Base-by-base conservation (phyloP, 805 yeast species). In the Ogataea salicorniae region DNA sequence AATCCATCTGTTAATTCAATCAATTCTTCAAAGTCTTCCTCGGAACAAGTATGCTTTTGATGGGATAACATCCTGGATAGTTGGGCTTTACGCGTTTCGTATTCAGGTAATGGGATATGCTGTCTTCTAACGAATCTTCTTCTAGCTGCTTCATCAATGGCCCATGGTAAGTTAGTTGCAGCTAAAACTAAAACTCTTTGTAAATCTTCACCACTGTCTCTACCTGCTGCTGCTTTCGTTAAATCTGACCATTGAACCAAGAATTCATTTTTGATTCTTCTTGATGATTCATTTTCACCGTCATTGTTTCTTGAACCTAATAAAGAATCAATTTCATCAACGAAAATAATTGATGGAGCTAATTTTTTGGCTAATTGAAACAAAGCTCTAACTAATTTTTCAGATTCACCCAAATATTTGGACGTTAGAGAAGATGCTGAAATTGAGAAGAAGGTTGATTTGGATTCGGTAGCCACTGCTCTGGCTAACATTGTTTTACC, bases 401-500 rank as follows among this genome's bases (percentile, higher is more conserved):
- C 99, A 53, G 94, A 83, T 63, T 94, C 97, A 45, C 98, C 98
- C 49, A 91, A 71, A 58, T 81, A 85, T 61, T 86, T 86, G 16
- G 97, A 89, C 2, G 96, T 86, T 52, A 92, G 73, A 5, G 95
- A 84, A 0, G 96, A 87, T 2, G 97, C 95, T 54, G 92, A 84
- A 33, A 92, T 90, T 22, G 94, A 81, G 66, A 92, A 92, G 62
- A 92, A 92, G 0, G 97, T 91, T 0, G 96, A 88, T 50, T 85
- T 83, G 7, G 96, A 85, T 69, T 94, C 98, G 2, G 95, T 87
- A 2, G 97, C 98, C 3, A 94, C 97, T 0, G 98, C 96, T 53
- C 96, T 75, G 0, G 97, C 97, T 55, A 92, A 76, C 98, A 92
- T 91, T 1, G 97, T 91, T 62, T 94, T 92, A 47, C 98, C 98